These are phyloP conservation scores for Colletotrichum trifolii DNA, from an alignment of 2,329 filamentous ascomycete genomes.

Conservation along the genomic window DNA sequence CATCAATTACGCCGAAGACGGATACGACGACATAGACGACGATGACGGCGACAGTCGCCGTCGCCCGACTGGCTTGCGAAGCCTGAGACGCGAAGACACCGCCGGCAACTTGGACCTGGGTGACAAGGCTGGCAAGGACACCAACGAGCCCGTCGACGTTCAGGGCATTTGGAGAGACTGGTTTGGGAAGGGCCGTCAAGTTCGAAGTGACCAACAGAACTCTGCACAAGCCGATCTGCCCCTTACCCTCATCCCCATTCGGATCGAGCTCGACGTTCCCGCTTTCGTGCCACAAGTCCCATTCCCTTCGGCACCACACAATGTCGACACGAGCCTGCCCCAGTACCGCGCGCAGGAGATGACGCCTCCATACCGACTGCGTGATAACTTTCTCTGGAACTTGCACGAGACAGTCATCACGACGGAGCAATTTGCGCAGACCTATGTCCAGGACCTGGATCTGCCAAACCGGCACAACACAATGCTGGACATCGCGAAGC, in stretches of 20 bases:
- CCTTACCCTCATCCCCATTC: slow-evolving; percentile 91
- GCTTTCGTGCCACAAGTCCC: slow-evolving; percentile 76
- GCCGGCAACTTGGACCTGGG: slow-evolving; percentile 71
- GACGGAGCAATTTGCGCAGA: slow-evolving; percentile 94
- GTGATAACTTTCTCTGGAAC: slow-evolving; percentile 98
- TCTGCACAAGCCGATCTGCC: slow-evolving; percentile 80
- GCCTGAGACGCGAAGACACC: slow-evolving; percentile 77
- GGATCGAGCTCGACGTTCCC: slow-evolving; percentile 93
- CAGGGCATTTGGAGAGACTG: slow-evolving; percentile 96
- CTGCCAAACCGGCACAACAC: slow-evolving; percentile 79
- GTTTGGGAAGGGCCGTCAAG: slow-evolving; percentile 79
- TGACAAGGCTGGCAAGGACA: slow-evolving; percentile 87
- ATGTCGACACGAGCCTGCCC: slow-evolving; percentile 77
- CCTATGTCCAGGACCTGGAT: slow-evolving; percentile 91
- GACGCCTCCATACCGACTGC: slow-evolving; percentile 86
- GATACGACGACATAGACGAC: slow-evolving; percentile 82
- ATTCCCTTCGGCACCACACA: slow-evolving; percentile 64
- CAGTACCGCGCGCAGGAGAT: slow-evolving; percentile 83
- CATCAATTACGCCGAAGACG: slow-evolving; percentile 98
- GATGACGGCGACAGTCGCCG: slow-evolving; percentile 82
- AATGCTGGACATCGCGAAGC: slow-evolving; percentile 86
- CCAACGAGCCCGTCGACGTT: slow-evolving; percentile 79
- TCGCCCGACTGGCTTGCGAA: slow-evolving; percentile 85
- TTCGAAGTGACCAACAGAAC: slow-evolving; percentile 69
- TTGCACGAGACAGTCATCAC: slow-evolving; percentile 94